These are phyloP conservation scores for Gentiana straminea DNA, from an alignment of 257 asterid genomes.

Conservation along the genomic window DNA sequence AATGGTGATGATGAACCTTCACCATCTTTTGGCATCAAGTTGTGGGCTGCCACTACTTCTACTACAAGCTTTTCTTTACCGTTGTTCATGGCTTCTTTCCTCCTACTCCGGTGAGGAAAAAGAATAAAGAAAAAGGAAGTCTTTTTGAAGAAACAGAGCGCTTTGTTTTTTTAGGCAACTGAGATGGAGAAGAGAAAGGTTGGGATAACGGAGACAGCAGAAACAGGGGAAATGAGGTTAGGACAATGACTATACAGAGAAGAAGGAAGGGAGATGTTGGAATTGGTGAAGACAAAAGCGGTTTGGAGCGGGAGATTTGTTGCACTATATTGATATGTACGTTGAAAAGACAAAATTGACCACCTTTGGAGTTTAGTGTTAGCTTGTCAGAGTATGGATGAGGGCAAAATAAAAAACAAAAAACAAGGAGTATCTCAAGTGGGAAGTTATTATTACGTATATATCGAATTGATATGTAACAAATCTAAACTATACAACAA, in stretches of 20 bases:
- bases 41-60: constrained; percentile 85
- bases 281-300: constrained; percentile 1
- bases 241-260: constrained; percentile 6
- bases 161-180: not conserved
- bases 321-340: too few species aligned
- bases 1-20: constrained; percentile 88
- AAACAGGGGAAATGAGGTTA: constrained; percentile 1
- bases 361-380: too few species aligned
- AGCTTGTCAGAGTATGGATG: too few species aligned
- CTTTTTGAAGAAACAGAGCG: too few species aligned
- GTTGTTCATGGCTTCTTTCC: constrained; percentile 28
- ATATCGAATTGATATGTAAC: too few species aligned
- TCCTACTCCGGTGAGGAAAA: not conserved
- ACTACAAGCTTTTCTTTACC: constrained; percentile 74
- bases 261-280: constrained; percentile 1
- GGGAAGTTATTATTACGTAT: too few species aligned
- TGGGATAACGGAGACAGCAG: not conserved
- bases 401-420: too few species aligned
- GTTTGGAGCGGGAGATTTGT: too few species aligned
- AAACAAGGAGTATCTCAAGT: too few species aligned
- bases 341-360: too few species aligned
- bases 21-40: constrained; percentile 92
- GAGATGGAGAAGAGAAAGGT: not conserved
- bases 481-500: too few species aligned
- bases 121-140: not conserved